These are phyloP conservation scores for Arctium minus DNA, from an alignment of 129 eudicot species.

Conservation along the genomic window DNA sequence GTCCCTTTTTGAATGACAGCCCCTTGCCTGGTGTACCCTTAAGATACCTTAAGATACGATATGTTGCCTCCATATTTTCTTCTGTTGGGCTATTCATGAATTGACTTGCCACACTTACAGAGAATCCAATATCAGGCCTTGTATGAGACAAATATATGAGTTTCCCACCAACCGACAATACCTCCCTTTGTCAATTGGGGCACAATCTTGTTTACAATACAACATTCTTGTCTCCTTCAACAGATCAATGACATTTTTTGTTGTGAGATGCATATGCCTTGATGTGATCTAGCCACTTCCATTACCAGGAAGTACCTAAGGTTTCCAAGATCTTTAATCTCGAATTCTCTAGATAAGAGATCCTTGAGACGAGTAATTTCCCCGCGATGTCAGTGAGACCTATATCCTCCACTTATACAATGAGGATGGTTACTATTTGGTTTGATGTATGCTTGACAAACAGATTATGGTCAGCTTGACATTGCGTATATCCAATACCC, in stretches of 20 bases:
- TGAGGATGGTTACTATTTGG: too few relatives aligned
- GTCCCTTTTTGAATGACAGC: not conserved
- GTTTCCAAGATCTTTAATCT: not conserved
- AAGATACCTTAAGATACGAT: not conserved
- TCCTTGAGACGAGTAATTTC: too few relatives aligned
- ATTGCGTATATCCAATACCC: too few relatives aligned
- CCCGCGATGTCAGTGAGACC: too few relatives aligned
- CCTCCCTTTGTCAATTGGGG: not conserved
- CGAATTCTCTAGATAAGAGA: not conserved
- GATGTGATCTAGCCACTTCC: not conserved
- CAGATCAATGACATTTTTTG: not conserved
- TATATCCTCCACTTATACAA: too few relatives aligned
- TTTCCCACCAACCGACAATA: not conserved
- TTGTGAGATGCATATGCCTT: not conserved
- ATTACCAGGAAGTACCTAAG: not conserved
- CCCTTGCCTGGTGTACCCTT: not conserved
- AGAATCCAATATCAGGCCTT: not conserved
- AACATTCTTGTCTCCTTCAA: not conserved
- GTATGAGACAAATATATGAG: not conserved
- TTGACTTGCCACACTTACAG: not conserved
- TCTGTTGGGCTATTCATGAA: not conserved
- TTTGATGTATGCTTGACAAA: too few relatives aligned
- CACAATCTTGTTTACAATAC: not conserved
- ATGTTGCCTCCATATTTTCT: not conserved
- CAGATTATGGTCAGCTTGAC: too few relatives aligned